Conservation (phyloP, 331 rosid genomes). For the Quercus phellos region DNA sequence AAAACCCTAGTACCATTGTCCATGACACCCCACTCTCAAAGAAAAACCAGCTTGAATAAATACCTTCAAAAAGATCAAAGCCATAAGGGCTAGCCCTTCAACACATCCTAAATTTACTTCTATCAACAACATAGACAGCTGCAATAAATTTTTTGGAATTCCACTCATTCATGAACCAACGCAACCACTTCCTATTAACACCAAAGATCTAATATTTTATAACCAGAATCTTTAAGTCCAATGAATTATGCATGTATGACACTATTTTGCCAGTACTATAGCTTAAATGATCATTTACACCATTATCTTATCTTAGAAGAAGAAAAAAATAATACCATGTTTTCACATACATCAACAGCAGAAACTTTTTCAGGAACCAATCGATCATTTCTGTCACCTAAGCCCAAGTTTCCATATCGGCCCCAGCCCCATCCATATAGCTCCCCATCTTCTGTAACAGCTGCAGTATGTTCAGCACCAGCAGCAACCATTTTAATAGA, state of each 20-base stretch:
- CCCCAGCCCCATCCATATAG: constrained; percentile 99
- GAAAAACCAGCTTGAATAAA: too few species aligned
- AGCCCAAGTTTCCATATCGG: constrained; percentile 88
- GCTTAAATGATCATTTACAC: neutral
- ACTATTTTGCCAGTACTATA: neutral
- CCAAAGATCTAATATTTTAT: constrained; percentile 1
- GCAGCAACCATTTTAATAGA: constrained; percentile 91
- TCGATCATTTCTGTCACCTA: constrained; percentile 88
- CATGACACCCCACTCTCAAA: too few species aligned
- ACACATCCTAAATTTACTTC: neutral
- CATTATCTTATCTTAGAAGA: constrained; percentile 14
- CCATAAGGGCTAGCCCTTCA: too few species aligned
- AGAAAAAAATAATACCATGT: constrained; percentile 16
- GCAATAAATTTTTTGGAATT: neutral
- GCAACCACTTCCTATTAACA: constrained; percentile 1
- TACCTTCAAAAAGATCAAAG: too few species aligned
- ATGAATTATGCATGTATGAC: neutral
- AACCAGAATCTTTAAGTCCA: neutral
- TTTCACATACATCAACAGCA: constrained; percentile 52
- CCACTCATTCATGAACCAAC: constrained; percentile 6
- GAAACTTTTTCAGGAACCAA: constrained; percentile 74
- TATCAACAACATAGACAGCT: neutral
- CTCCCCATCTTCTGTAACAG: constrained; percentile 76
- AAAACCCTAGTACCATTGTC: neutral
- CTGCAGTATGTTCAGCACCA: constrained; percentile 97